Evolutionary conservation across 2,329 filamentous ascomycete genomes (phyloP), one percentile per base, ranked within the genome.

Genomic region (Colletotrichum orchidophilum): DNA sequence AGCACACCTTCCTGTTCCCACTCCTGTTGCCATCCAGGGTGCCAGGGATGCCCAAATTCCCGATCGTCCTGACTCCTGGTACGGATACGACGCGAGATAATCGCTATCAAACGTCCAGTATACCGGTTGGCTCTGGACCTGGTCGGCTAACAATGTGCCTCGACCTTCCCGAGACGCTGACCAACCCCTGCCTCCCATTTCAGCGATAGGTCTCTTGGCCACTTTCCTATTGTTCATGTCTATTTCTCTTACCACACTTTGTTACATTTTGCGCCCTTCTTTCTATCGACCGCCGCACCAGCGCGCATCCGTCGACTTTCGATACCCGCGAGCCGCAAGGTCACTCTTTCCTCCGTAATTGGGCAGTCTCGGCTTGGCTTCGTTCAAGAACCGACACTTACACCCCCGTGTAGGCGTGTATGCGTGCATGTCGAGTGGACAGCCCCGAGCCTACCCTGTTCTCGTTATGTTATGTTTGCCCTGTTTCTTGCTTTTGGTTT

Each of bases 241-340:
- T 35, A 13, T 55, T 59, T 69, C 58, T 70, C 27, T 59, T n/a
- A 66, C 68, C 39, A 42, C 52, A 61, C 52, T n/a, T 62, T 35
- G 46, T 33, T 46, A 33, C 15, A 24, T 24, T 64, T 55, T 39
- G 54, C 29, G 57, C 50, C 52, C 11, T 31, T 8, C 24, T 27
- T 35, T 7, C n/a, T 39, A 39, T 24, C 50, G 24, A 31, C 39
- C 42, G n/a, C 53, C 26, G 50, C 35, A 60, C 49, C 61, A 26
- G 42, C 39, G 31, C 46, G 27, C 63, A 49, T 27, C 50, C n/a
- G n/a, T 63, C 26, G 63, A 62, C 57, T 50, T 67, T 70, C 50
- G 52, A 67, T 58, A 35, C 52, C 42, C 15, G 26, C 12, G 42
- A 57, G 50, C 39, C 55, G 46, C 62, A 67, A 33, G 49, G 50